Evolutionary conservation across 2,329 filamentous ascomycete genomes (phyloP).

Genomic region (Phialophora macrospora): DNA sequence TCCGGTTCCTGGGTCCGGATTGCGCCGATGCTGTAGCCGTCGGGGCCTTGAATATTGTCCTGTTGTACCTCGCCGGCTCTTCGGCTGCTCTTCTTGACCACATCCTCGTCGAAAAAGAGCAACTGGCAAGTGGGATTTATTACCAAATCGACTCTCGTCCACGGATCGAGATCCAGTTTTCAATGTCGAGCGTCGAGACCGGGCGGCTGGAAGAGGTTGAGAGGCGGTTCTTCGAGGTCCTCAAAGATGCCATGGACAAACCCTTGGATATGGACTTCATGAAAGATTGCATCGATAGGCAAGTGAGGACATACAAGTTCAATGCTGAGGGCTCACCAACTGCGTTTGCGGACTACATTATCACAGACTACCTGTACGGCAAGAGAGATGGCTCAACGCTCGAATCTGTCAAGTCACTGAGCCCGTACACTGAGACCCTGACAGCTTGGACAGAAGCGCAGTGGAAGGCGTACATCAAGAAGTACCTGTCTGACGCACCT

Average conservation of each 20-base stretch:
- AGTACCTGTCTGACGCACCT: slow-evolving; percentile 82
- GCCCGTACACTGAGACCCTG: slow-evolving; percentile 65
- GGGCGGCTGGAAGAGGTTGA: slow-evolving; percentile 83
- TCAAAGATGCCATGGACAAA: slow-evolving; percentile 78
- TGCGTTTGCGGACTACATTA: slow-evolving; percentile 83
- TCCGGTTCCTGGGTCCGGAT: slow-evolving; percentile 84
- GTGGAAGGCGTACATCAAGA: slow-evolving; percentile 80
- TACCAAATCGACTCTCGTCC: slow-evolving; percentile 80
- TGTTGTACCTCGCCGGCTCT: slow-evolving; percentile 89
- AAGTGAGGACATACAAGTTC: slow-evolving; percentile 80
- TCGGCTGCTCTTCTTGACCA: slow-evolving; percentile 93
- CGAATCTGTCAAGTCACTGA: slow-evolving; percentile 59
- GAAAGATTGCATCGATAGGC: slow-evolving; percentile 80
- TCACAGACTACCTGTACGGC: slow-evolving; percentile 91
- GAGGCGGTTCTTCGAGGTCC: slow-evolving; percentile 79
- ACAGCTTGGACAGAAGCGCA: slow-evolving; percentile 80
- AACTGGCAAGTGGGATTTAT: slow-evolving; percentile 83
- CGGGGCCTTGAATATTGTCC: slow-evolving; percentile 76
- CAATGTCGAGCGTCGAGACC: slow-evolving; percentile 83
- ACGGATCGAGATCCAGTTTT: slow-evolving; percentile 82
- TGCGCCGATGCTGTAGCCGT: slow-evolving; percentile 71
- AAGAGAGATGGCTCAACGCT: slow-evolving; percentile 80
- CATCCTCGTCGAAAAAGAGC: slow-evolving; percentile 87
- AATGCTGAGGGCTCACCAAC: slow-evolving; percentile 79
- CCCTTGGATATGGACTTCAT: slow-evolving; percentile 90